Percentiles rank a stretch among this genome's conserved stretches.
phyloP scores from a whole-genome alignment of 306 rosid genomes.

The Cucumis cinereus region DNA sequence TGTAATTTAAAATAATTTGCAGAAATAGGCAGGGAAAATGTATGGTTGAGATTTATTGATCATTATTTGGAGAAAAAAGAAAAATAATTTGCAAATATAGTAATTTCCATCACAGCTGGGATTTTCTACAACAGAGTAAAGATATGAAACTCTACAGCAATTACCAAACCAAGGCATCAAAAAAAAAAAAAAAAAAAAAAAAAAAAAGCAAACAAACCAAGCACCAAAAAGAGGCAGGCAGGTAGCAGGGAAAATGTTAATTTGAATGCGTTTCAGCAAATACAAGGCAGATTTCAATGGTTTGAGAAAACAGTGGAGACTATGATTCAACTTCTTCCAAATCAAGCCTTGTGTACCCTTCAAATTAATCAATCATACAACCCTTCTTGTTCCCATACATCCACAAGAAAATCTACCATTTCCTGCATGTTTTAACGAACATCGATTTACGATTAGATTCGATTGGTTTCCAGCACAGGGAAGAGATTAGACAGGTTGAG shows the following conservation, averaged over 20 bases:
- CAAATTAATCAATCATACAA: conserved; percentile 45
- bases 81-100: not conserved
- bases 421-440: conserved; percentile 32
- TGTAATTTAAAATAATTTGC: too few species aligned
- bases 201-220: not conserved
- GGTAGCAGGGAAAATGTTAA: not conserved
- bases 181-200: too few species aligned
- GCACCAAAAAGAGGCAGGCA: not conserved
- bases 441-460: not conserved
- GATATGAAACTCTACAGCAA: not conserved
- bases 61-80: not conserved
- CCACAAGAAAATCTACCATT: conserved; percentile 98
- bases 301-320: not conserved
- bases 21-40: too few species aligned
- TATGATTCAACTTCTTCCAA: not conserved
- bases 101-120: not conserved
- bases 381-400: conserved; percentile 91
- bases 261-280: not conserved
- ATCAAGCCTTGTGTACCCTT: not conserved
- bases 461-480: not conserved
- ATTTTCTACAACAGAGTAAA: not conserved
- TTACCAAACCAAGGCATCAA: not conserved
- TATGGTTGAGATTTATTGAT: not conserved
- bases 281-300: not conserved
- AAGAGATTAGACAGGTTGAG: not conserved